Evolutionary conservation across 2,329 filamentous ascomycete species (phyloP).

Genomic region (Xylariaceae sp.): DNA sequence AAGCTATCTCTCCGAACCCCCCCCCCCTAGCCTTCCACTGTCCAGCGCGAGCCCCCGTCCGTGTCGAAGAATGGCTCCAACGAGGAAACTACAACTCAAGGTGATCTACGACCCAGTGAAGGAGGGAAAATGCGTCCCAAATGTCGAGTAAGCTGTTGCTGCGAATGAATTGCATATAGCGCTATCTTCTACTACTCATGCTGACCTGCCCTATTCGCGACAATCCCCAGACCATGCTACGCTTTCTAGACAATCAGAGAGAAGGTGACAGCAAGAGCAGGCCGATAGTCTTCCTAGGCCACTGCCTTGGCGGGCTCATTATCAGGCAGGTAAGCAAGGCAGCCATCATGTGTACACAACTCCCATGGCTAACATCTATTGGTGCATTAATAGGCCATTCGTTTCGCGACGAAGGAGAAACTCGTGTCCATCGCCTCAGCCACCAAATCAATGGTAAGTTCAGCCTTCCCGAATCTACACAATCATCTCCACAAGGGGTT

Average conservation of each 20-base stretch:
- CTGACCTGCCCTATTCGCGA: constrained; percentile 1
- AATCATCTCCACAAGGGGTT: too few relatives aligned
- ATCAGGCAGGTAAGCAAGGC: background rate
- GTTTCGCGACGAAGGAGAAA: constrained; percentile 1
- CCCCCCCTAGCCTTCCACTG: too few relatives aligned
- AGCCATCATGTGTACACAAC: background rate
- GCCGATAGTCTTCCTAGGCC: constrained; percentile 8
- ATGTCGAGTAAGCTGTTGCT: background rate
- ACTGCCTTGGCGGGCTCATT: constrained; percentile 12
- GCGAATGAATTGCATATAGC: background rate
- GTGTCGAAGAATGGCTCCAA: background rate
- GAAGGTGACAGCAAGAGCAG: background rate
- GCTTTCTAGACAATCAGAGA: background rate
- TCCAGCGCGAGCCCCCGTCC: background rate
- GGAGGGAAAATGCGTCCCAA: background rate
- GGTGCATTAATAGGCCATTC: background rate
- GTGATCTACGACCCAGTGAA: constrained; percentile 1
- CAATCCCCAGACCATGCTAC: background rate
- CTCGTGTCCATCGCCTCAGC: background rate
- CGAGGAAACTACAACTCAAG: constrained; percentile 1
- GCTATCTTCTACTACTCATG: background rate
- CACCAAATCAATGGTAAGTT: constrained; percentile 4
- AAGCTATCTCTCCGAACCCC: too few relatives aligned
- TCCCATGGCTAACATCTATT: background rate
- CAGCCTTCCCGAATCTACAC: background rate